Percentiles rank a stretch among this genome's conserved stretches.
Conservation (phyloP, 208 protist genomes). For the Trypanosoma theileri region DNA sequence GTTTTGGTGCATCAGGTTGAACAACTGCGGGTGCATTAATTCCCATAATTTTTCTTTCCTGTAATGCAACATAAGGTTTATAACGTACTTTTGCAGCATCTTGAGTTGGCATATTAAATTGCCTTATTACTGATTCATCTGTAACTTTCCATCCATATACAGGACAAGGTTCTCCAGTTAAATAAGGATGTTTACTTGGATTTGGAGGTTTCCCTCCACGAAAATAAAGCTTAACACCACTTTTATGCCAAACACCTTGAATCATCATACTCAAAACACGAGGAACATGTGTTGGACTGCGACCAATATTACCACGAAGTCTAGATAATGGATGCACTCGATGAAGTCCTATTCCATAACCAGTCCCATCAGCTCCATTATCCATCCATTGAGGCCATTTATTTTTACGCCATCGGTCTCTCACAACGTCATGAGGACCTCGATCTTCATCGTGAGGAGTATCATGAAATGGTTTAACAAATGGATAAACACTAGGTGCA, state of each 20-base stretch:
- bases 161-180: constrained; percentile 89
- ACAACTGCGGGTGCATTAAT: not conserved
- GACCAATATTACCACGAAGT: constrained; percentile 73
- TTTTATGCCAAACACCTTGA: constrained; percentile 91
- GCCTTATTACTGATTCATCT: constrained; percentile 73
- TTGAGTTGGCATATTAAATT: constrained; percentile 75
- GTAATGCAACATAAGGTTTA: constrained; percentile 87
- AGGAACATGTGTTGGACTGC: constrained; percentile 56
- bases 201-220: constrained; percentile 88
- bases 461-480: constrained; percentile 85
- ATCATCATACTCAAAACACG: constrained; percentile 89
- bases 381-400: constrained; percentile 89
- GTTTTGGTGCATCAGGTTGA: not conserved
- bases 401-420: constrained; percentile 33
- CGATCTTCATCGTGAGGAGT: constrained; percentile 86
- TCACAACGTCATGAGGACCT: constrained; percentile 51
- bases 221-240: constrained; percentile 87
- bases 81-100: constrained; percentile 75
- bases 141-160: constrained; percentile 89
- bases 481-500: constrained; percentile 82
- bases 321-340: constrained; percentile 79
- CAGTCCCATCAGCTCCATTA: constrained; percentile 80
- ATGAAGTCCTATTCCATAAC: constrained; percentile 85
- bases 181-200: constrained; percentile 83
- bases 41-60: constrained; percentile 84